phyloP scores from a whole-genome alignment of 805 yeast genomes.

The Yamadazyma olivae region DNA sequence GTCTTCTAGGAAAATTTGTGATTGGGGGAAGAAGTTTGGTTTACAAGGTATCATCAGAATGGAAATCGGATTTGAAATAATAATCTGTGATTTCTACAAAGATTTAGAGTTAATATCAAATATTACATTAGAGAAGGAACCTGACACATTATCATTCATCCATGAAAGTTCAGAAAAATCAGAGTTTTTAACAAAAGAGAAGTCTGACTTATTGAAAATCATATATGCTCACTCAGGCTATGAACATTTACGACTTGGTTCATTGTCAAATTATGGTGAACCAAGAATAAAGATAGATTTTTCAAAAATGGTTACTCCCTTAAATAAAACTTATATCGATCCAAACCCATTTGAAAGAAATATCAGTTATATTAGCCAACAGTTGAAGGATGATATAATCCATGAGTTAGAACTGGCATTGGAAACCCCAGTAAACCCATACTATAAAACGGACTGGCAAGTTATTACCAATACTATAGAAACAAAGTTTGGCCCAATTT shows the following conservation, averaged over 20 bases:
- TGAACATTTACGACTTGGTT: slow-evolving; percentile 35
- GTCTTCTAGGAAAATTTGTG: slow-evolving; percentile 47
- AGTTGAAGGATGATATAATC: slow-evolving; percentile 29
- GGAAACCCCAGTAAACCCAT: slow-evolving; percentile 32
- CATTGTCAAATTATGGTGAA: slow-evolving; percentile 47
- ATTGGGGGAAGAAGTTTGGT: slow-evolving; percentile 53
- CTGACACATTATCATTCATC: slow-evolving; percentile 33
- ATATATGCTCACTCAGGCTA: slow-evolving; percentile 4
- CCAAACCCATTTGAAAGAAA: slow-evolving; percentile 48
- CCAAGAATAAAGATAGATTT: slow-evolving; percentile 49
- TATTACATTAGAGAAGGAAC: slow-evolving; percentile 34
- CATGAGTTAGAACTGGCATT: slow-evolving; percentile 28
- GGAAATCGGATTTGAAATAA: slow-evolving; percentile 61
- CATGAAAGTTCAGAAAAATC: slow-evolving; percentile 19
- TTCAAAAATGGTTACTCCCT: slow-evolving; percentile 49
- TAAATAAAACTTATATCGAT: slow-evolving; percentile 47
- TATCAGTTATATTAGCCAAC: slow-evolving; percentile 20
- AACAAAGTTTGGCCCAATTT: slow-evolving; percentile 51
- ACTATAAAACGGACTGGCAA: slow-evolving; percentile 46
- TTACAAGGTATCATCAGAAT: slow-evolving; percentile 58
- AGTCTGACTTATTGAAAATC: slow-evolving; percentile 2
- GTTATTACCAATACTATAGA: slow-evolving; percentile 43
- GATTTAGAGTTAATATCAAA: slow-evolving; percentile 46
- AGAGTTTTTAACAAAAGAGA: slow-evolving; percentile 2
- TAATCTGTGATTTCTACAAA: slow-evolving; percentile 55